These are phyloP conservation scores for Tremellales sp. DNA, from an alignment of 1,284 basidiomycete species.

Conservation along the genomic window DNA sequence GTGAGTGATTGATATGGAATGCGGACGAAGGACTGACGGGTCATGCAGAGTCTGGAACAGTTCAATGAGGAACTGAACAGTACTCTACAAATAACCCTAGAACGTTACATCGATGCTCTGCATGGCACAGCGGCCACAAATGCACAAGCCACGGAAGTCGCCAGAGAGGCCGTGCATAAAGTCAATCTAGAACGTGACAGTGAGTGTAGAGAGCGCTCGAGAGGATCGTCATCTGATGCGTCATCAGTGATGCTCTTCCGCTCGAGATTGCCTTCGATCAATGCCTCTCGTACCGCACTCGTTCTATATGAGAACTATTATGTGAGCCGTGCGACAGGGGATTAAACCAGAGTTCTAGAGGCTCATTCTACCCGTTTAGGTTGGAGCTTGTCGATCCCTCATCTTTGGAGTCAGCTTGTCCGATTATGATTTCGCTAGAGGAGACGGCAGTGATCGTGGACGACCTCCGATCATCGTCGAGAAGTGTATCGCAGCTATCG, in stretches of 20 bases:
- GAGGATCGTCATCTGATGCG: too few species aligned
- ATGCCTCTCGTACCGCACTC: constrained; percentile 18
- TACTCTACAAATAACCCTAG: constrained; percentile 62
- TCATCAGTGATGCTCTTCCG: constrained; percentile 29
- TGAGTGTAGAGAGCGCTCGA: constrained; percentile 51
- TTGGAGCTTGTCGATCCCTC: constrained; percentile 73
- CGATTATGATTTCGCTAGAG: constrained; percentile 85
- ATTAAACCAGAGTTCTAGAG: background rate
- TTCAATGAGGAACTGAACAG: constrained; percentile 72
- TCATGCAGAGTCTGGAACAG: constrained; percentile 64
- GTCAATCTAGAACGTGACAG: constrained; percentile 70
- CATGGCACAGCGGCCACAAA: constrained; percentile 54
- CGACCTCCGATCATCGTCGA: constrained; percentile 73
- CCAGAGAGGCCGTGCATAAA: constrained; percentile 54
- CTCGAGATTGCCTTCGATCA: constrained; percentile 13
- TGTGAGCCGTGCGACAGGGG: constrained; percentile 14
- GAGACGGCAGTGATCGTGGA: constrained; percentile 60
- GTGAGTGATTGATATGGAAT: constrained; percentile 43
- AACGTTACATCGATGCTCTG: constrained; percentile 71
- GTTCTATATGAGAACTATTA: constrained; percentile 47
- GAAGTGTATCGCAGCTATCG: constrained; percentile 80
- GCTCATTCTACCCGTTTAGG: constrained; percentile 50
- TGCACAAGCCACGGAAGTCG: constrained; percentile 52
- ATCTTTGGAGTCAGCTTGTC: constrained; percentile 89
- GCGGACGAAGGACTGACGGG: background rate